Conservation (phyloP, 2,329 filamentous ascomycete species). For the Spiromastix sp. region DNA sequence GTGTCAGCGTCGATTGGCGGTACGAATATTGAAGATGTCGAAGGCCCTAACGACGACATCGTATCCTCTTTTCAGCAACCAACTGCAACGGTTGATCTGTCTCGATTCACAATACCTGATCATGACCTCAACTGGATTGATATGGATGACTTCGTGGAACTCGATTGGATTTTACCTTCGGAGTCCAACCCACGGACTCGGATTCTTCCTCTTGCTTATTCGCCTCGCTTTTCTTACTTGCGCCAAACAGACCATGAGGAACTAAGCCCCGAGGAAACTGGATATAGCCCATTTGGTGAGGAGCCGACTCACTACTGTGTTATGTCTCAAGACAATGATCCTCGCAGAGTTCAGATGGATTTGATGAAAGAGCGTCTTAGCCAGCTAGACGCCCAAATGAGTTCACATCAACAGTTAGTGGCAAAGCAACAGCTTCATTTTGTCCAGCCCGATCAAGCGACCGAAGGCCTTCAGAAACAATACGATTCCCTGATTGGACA, state of each 20-base stretch:
- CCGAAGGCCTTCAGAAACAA: slow-evolving; percentile 30
- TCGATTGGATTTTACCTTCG: slow-evolving; percentile 90
- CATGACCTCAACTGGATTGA: slow-evolving; percentile 96
- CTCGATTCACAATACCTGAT: slow-evolving; percentile 88
- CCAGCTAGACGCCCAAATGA: slow-evolving; percentile 68
- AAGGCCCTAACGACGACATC: slow-evolving; percentile 53
- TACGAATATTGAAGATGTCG: slow-evolving; percentile 65
- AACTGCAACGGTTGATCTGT: slow-evolving; percentile 51
- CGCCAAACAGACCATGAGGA: slow-evolving; percentile 88
- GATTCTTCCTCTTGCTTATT: slow-evolving; percentile 83
- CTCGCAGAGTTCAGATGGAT: slow-evolving; percentile 75
- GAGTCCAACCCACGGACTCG: slow-evolving; percentile 87
- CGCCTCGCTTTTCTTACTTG: slow-evolving; percentile 95
- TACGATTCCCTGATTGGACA: slow-evolving; percentile 46
- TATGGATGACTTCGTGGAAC: slow-evolving; percentile 98
- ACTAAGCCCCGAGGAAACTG: slow-evolving; percentile 60
- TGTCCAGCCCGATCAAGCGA: slow-evolving; percentile 44
- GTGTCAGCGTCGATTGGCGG: slow-evolving; percentile 83
- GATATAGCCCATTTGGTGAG: slow-evolving; percentile 82
- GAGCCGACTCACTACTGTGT: slow-evolving; percentile 92
- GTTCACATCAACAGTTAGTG: slow-evolving; percentile 60
- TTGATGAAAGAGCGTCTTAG: slow-evolving; percentile 72
- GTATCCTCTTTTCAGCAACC: slow-evolving; percentile 46
- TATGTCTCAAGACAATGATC: slow-evolving; percentile 85
- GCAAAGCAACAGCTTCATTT: slow-evolving; percentile 62